Conservation (phyloP, 179 eudicot genomes). For the Heliamphora pulchella region DNA sequence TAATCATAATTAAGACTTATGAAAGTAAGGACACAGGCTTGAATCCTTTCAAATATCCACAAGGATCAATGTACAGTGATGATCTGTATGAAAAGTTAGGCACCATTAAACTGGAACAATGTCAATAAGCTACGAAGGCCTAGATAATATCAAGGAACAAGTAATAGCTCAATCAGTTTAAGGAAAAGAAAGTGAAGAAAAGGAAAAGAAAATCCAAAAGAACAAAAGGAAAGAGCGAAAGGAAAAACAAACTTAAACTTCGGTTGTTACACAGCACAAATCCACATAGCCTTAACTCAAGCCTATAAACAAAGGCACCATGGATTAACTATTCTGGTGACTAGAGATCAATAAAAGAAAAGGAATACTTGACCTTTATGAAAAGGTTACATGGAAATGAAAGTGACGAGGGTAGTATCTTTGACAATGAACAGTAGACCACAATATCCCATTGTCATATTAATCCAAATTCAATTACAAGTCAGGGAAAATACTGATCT, state of each 20-base stretch:
- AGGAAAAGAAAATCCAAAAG: not conserved
- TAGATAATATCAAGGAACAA: not conserved
- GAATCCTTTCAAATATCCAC: not conserved
- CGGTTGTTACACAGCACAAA: not conserved
- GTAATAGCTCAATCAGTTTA: not conserved
- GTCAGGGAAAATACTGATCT: not conserved
- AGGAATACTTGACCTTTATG: not conserved
- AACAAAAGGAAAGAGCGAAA: not conserved
- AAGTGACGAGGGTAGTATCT: not conserved
- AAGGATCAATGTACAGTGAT: not conserved
- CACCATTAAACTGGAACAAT: not conserved
- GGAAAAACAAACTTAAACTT: not conserved
- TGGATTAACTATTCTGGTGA: not conserved
- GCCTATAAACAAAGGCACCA: not conserved
- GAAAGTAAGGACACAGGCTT: not conserved
- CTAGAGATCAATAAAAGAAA: slow-evolving; percentile 3
- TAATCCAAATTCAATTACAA: not conserved
- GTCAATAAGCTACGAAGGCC: slow-evolving; percentile 6
- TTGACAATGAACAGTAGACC: not conserved
- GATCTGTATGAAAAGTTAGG: not conserved
- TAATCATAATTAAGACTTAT: not conserved
- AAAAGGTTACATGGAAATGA: slow-evolving; percentile 10
- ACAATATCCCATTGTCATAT: not conserved
- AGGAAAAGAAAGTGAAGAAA: not conserved
- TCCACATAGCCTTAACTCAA: not conserved